phyloP scores from a whole-genome alignment of 2,329 filamentous ascomycete species.

The Fusarium sp. region DNA sequence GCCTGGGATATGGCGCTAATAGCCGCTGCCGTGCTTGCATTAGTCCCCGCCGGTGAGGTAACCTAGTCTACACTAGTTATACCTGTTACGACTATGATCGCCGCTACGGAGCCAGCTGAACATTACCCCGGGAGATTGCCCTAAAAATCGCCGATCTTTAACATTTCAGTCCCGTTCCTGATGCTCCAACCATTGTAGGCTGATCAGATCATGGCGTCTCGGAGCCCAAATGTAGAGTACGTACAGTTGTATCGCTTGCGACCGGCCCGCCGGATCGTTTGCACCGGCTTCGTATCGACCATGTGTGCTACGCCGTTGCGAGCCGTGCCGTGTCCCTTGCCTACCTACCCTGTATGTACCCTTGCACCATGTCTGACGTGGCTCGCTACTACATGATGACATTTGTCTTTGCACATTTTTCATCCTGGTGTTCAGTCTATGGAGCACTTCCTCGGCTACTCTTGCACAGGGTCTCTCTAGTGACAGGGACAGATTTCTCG shows the following conservation, averaged over 20 bases:
- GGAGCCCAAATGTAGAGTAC: neutral
- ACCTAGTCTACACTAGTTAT: neutral
- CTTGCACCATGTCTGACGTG: neutral
- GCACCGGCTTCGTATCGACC: neutral
- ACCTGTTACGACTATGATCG: neutral
- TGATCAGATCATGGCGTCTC: neutral
- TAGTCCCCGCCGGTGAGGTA: neutral
- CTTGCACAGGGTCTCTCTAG: neutral
- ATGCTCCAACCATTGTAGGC: neutral
- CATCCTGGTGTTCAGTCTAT: neutral
- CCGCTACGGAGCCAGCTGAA: neutral
- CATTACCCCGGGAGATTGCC: neutral
- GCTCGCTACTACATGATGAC: neutral
- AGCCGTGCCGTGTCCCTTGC: neutral
- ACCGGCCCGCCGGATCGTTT: neutral
- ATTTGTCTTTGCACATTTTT: neutral
- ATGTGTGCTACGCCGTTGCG: neutral
- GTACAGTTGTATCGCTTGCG: neutral
- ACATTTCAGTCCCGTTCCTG: neutral
- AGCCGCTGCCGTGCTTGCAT: neutral
- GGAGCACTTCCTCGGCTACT: neutral
- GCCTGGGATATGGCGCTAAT: neutral
- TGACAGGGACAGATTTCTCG: neutral
- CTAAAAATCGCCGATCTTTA: neutral
- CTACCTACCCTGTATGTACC: neutral